These are phyloP conservation scores for Phytophthora foliorum DNA, from an alignment of 352 stramenopile species.

Conservation along the genomic window DNA sequence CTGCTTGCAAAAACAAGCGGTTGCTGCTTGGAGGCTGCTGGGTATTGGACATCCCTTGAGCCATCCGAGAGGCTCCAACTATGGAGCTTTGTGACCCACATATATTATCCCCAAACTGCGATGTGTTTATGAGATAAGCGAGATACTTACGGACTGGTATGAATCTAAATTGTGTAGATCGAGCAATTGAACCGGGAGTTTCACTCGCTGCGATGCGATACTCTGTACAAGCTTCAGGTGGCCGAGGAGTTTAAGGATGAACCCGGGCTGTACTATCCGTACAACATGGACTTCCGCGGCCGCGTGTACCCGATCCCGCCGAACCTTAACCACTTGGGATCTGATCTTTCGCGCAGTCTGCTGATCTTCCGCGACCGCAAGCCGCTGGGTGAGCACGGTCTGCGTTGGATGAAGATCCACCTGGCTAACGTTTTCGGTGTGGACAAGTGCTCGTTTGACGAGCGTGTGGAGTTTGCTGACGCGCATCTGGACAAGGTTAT, in stretches of 20 bases:
- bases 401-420: conserved; percentile 99
- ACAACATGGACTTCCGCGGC: conserved; percentile 99
- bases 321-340: conserved; percentile 99
- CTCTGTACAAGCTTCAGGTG: conserved; percentile 96
- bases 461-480: conserved; percentile 96
- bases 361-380: conserved; percentile 97
- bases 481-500: conserved; percentile 96
- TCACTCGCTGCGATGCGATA: conserved; percentile 96
- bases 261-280: conserved; percentile 98
- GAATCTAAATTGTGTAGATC: conserved; percentile 54
- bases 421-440: conserved; percentile 92
- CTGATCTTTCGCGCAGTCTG: conserved; percentile 98
- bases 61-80: conserved; percentile 31
- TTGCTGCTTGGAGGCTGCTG: conserved; percentile 46
- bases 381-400: conserved; percentile 93
- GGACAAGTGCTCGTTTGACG: conserved; percentile 97
- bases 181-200: conserved; percentile 90
- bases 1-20: conserved; percentile 77
- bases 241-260: conserved; percentile 97
- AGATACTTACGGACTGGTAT: conserved; percentile 20
- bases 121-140: not conserved
- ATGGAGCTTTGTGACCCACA: conserved; percentile 48
- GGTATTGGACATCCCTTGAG: conserved; percentile 18
- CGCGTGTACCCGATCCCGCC: conserved; percentile 98
- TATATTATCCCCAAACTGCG: not conserved